These are phyloP conservation scores for Penicillium sp. DNA, from an alignment of 2,329 filamentous ascomycete genomes.

Conservation along the genomic window DNA sequence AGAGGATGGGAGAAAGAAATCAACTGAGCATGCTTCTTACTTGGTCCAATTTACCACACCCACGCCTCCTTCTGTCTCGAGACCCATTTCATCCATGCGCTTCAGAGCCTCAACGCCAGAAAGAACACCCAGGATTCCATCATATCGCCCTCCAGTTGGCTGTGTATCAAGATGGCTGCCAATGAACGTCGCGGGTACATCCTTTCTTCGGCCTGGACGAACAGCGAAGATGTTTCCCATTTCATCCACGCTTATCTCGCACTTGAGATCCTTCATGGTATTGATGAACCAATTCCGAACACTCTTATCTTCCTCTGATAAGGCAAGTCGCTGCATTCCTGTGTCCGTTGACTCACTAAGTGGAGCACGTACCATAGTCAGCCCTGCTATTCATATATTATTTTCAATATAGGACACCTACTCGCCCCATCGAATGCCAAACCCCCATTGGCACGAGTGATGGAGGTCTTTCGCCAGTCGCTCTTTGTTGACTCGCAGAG, in stretches of 20 bases:
- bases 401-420: conserved; percentile 45
- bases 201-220: conserved; percentile 62
- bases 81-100: conserved; percentile 67
- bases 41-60: conserved; percentile 68
- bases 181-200: conserved; percentile 67
- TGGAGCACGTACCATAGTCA: background rate
- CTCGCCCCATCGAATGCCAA: conserved; percentile 69
- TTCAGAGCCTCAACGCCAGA: conserved; percentile 75
- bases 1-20: background rate
- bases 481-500: conserved; percentile 61
- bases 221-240: conserved; percentile 85
- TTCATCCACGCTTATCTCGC: conserved; percentile 68
- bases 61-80: conserved; percentile 72
- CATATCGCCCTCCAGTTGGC: conserved; percentile 51
- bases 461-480: conserved; percentile 68
- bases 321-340: conserved; percentile 75
- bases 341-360: conserved; percentile 60
- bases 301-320: conserved; percentile 72
- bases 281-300: conserved; percentile 77
- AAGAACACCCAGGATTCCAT: conserved; percentile 73
- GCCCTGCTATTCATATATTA: background rate
- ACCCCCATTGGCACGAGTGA: conserved; percentile 69
- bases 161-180: conserved; percentile 73
- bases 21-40: conserved; percentile 19
- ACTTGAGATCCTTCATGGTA: conserved; percentile 66